Evolutionary conservation across 75 land plant species (phyloP).

Genomic region (Pinus taeda): DNA sequence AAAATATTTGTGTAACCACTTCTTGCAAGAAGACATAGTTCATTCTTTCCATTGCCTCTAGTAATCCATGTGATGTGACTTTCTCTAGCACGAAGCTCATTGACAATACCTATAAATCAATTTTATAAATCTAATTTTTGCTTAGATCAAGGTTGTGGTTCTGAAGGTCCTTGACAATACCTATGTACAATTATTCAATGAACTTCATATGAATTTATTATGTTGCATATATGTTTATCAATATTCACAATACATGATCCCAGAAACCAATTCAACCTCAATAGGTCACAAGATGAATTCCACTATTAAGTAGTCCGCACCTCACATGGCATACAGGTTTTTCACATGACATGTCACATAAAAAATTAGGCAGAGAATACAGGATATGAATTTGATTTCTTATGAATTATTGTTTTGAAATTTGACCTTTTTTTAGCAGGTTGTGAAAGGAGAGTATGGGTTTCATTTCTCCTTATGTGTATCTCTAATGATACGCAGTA

Average conservation of each 20-base stretch:
- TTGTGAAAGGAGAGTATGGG: background rate
- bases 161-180: constrained; percentile 59
- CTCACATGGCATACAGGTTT: background rate
- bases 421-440: background rate
- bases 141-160: constrained; percentile 39
- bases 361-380: background rate
- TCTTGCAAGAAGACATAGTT: constrained; percentile 63
- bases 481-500: background rate
- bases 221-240: background rate
- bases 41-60: constrained; percentile 62
- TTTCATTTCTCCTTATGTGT: background rate
- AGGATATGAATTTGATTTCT: background rate
- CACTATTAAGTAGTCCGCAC: background rate
- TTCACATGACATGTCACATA: background rate
- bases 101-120: too few relatives aligned
- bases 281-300: background rate
- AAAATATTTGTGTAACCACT: constrained; percentile 56
- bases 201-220: background rate
- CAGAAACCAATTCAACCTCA: background rate
- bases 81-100: constrained; percentile 37
- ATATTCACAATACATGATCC: background rate
- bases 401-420: background rate
- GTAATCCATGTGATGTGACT: constrained; percentile 27
- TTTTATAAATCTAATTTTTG: constrained; percentile 52
- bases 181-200: constrained; percentile 30